Base-by-base conservation (phyloP, 345 rosid genomes). In the Populus tremula region DNA sequence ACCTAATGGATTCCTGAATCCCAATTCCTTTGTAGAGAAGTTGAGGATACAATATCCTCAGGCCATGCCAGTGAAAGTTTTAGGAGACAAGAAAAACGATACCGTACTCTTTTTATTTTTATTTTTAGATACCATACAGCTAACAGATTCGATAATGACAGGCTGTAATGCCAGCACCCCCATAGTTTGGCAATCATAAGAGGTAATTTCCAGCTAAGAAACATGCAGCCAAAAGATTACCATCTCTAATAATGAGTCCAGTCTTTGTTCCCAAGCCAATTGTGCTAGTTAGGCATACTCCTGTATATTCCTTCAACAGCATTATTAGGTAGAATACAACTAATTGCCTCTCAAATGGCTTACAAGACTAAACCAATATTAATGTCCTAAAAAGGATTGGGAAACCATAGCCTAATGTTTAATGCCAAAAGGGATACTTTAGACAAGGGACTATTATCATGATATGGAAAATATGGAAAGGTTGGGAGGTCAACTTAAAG, bases 401-500 rank as follows among this genome's bases (percentile, higher is more conserved):
- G 33, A 10, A 71, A 53, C 17, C 27, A 35, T 38, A 53, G 36
- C 74, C 38, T 8, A 29, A 10, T 27, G 5, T n/a, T 25, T 10
- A 56, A 56, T 56, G 63, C 25, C 27, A 4, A 9, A n/a, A 23
- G 63, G 18, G 50, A 13, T 14, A 59, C 29, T 23, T 29, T 12
- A 56, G 72, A 69, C 43, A 76, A 68, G 29, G 73, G 36, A 56
- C 12, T 33, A 33, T 33, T 33, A 33, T 33, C 36, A 33, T 33
- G 36, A 33, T 33, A 33, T 33, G 36, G 36, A 71, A 67, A 38
- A 63, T 69, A 56, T 76, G 72, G 65, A 54, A 77, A 68, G 80
- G 82, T 79, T 75, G 84, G 29, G 79, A 31, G n/a, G 87, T 86
- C 85, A 72, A 84, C 82, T 79, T 76, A 69, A 71, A 33, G 74